phyloP scores from a whole-genome alignment of 2,329 filamentous ascomycete species.

The Colletotrichum acutatum region DNA sequence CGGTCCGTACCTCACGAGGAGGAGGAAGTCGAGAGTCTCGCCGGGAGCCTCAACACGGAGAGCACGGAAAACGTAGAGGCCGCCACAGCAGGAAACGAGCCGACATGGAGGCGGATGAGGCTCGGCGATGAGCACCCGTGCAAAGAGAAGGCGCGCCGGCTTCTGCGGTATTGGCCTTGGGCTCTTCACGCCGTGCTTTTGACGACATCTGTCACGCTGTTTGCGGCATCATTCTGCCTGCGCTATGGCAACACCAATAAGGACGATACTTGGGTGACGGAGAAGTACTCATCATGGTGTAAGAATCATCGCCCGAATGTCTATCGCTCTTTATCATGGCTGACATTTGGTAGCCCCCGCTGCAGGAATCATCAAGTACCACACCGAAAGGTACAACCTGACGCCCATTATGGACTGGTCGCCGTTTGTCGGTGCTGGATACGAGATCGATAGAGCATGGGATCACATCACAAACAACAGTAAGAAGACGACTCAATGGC shows the following conservation, averaged over 20 bases:
- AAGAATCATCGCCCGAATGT: slow-evolving; percentile 38
- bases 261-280: slow-evolving; percentile 47
- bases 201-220: slow-evolving; percentile 52
- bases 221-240: slow-evolving; percentile 52
- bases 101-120: slow-evolving; percentile 32
- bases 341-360: slow-evolving; percentile 54
- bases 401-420: slow-evolving; percentile 56
- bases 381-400: slow-evolving; percentile 61
- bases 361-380: slow-evolving; percentile 58
- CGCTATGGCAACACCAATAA: slow-evolving; percentile 45
- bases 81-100: neutral
- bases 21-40: slow-evolving; percentile 36
- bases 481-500: slow-evolving; percentile 33
- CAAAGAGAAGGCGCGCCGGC: slow-evolving; percentile 33
- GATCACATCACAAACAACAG: slow-evolving; percentile 61
- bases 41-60: slow-evolving; percentile 33
- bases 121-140: slow-evolving; percentile 41
- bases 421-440: slow-evolving; percentile 65
- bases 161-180: slow-evolving; percentile 51
- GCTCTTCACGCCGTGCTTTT: slow-evolving; percentile 52
- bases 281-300: slow-evolving; percentile 58
- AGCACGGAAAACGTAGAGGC: slow-evolving; percentile 13
- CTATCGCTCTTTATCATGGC: neutral
- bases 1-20: slow-evolving; percentile 36
- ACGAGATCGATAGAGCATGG: slow-evolving; percentile 68